A percentile compares a stretch with the other conserved stretches of the same genome.
phyloP scores from a whole-genome alignment of 2,329 filamentous ascomycete species.

The Raffaelea arxii region DNA sequence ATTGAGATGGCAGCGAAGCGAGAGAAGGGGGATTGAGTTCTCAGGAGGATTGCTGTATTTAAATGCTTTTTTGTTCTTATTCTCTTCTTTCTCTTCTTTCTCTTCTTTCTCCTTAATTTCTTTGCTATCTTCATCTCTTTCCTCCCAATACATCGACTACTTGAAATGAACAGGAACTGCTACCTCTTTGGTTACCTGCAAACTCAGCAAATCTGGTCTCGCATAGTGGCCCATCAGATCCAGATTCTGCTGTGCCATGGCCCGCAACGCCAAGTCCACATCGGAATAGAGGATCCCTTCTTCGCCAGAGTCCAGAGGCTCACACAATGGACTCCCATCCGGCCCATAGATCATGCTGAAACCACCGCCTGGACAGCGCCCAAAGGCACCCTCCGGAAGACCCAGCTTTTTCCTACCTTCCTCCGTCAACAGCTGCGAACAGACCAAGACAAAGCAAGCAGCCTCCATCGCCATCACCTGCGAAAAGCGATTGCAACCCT shows the following conservation, averaged over 20 bases:
- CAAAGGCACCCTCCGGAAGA: constrained; percentile 14
- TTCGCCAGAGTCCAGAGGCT: constrained; percentile 8
- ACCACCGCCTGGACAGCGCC: constrained; percentile 13
- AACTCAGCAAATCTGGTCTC: constrained; percentile 40
- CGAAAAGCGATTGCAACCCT: constrained; percentile 27
- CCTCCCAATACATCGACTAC: too few relatives aligned
- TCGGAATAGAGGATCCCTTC: constrained; percentile 26
- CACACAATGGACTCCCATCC: constrained; percentile 13
- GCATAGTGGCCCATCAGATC: constrained; percentile 41
- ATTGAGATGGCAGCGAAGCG: too few relatives aligned
- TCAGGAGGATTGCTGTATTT: too few relatives aligned
- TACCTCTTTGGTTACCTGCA: too few relatives aligned
- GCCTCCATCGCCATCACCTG: constrained; percentile 47
- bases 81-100: too few relatives aligned
- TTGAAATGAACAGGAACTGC: too few relatives aligned
- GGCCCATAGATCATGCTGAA: constrained; percentile 14
- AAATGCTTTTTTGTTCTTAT: too few relatives aligned
- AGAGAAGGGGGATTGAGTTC: too few relatives aligned
- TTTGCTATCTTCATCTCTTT: too few relatives aligned
- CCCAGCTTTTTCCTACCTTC: constrained; percentile 33
- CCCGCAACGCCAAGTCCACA: constrained; percentile 22
- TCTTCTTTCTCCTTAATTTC: too few relatives aligned
- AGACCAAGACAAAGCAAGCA: constrained; percentile 43
- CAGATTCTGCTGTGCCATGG: constrained; percentile 31
- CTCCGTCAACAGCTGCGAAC: constrained; percentile 34